Percentiles rank a stretch among this genome's conserved stretches.
phyloP scores from a whole-genome alignment of 306 rosid species.

The Luffa acutangula region DNA sequence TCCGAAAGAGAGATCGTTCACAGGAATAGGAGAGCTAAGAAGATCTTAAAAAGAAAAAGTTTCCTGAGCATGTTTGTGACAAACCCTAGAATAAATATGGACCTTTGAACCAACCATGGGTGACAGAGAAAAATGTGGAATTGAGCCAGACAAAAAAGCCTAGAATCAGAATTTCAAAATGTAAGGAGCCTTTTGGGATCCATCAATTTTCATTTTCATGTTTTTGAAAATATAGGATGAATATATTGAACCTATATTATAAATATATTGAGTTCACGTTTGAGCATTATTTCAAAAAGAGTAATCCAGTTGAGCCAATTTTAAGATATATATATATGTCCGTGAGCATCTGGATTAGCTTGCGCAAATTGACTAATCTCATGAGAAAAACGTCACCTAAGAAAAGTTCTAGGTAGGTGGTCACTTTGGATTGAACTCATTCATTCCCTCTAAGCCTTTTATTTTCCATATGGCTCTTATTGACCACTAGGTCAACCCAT shows the following conservation, averaged over 20 bases:
- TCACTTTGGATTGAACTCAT: no score
- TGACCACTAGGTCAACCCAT: no score
- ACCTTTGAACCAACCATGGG: neutral
- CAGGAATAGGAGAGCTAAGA: neutral
- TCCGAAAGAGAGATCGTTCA: slow-evolving; percentile 4
- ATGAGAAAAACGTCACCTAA: no score
- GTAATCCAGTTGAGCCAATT: neutral
- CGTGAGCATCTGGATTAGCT: no score
- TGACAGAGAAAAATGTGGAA: neutral
- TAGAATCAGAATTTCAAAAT: neutral
- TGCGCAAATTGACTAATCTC: no score
- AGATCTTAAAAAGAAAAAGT: neutral
- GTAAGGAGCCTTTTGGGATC: neutral
- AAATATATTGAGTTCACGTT: neutral
- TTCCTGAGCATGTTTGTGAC: neutral
- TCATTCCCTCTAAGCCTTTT: no score
- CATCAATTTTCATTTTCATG: neutral
- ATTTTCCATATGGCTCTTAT: no score
- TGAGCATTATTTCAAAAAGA: neutral
- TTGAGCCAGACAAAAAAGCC: neutral
- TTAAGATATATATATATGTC: neutral
- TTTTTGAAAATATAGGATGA: neutral
- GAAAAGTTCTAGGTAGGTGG: no score
- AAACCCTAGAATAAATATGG: neutral
- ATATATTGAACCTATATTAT: no score